Percentiles rank a stretch among this genome's conserved stretches.
Conservation (phyloP, 495 filamentous ascomycete species). For the Penicillium bialowiezense region DNA sequence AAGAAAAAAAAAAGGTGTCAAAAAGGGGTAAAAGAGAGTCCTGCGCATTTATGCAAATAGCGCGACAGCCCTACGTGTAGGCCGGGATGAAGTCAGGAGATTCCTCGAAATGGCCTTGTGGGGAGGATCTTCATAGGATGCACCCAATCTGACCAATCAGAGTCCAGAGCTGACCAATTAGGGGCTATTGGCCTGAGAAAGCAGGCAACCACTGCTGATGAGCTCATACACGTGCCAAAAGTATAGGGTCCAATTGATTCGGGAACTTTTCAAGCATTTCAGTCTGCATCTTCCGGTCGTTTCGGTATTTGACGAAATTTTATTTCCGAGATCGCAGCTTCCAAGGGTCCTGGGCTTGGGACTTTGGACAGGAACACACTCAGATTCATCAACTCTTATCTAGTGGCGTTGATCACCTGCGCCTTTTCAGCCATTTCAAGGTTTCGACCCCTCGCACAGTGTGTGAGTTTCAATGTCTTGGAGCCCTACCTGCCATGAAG, state of each 20-base stretch:
- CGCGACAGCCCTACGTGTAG: background rate
- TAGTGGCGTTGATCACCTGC: background rate
- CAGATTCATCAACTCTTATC: slow-evolving; percentile 2
- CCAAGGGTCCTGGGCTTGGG: no score
- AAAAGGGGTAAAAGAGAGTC: no score
- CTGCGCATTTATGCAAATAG: no score
- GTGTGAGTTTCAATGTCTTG: slow-evolving; percentile 2
- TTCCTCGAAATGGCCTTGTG: slow-evolving; percentile 6
- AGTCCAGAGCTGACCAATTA: background rate
- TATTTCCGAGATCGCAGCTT: no score
- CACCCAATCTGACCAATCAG: slow-evolving; percentile 5
- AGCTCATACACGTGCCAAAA: slow-evolving; percentile 12
- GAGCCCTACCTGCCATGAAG: slow-evolving; percentile 19
- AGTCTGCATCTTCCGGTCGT: background rate
- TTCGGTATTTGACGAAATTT: no score
- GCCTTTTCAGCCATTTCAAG: no score
- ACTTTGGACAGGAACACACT: no score
- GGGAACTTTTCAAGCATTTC: slow-evolving; percentile 1
- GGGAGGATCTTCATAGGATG: background rate
- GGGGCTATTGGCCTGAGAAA: background rate
- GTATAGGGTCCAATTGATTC: slow-evolving; percentile 1
- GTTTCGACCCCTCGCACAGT: slow-evolving; percentile 4
- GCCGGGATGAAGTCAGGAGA: background rate
- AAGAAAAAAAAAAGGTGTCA: no score
- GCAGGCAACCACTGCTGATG: background rate